A percentile compares a stretch with the other conserved stretches of the same genome.
phyloP scores from a whole-genome alignment of 2,329 filamentous ascomycete genomes.

The Exophiala oligosperma region DNA sequence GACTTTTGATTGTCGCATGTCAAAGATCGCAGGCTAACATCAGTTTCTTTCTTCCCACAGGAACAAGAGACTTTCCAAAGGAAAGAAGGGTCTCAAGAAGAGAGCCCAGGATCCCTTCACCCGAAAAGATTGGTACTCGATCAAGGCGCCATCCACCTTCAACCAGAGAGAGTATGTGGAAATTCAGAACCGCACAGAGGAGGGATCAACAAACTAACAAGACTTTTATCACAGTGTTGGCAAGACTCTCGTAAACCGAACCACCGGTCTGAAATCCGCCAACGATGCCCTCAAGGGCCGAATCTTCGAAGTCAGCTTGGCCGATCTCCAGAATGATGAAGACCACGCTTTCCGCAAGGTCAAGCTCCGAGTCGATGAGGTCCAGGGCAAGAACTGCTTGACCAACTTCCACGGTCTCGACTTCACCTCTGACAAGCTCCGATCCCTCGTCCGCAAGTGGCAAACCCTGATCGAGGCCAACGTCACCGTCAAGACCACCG shows the following conservation, averaged over 20 bases:
- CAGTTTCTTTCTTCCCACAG: slow-evolving; percentile 42
- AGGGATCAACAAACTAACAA: slow-evolving; percentile 22
- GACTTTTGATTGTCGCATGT: not conserved
- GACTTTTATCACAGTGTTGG: slow-evolving; percentile 72
- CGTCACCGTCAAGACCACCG: slow-evolving; percentile 99
- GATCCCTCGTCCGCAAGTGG: slow-evolving; percentile 99
- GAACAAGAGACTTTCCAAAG: slow-evolving; percentile 99
- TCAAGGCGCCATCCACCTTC: slow-evolving; percentile 98
- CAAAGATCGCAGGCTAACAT: slow-evolving; percentile 2
- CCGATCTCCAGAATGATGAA: slow-evolving; percentile 99
- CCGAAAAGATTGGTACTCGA: slow-evolving; percentile 98
- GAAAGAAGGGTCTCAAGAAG: slow-evolving; percentile 99
- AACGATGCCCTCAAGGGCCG: slow-evolving; percentile 99
- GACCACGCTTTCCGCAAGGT: slow-evolving; percentile 99
- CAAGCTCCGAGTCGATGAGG: slow-evolving; percentile 96
- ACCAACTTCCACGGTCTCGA: slow-evolving; percentile 99
- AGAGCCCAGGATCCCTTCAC: slow-evolving; percentile 96
- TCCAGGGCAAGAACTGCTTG: slow-evolving; percentile 99
- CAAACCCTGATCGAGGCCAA: slow-evolving; percentile 99
- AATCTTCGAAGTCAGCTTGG: slow-evolving; percentile 97
- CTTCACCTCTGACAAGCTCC: slow-evolving; percentile 99
- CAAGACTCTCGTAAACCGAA: slow-evolving; percentile 99
- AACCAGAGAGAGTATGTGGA: slow-evolving; percentile 86
- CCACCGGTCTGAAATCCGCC: slow-evolving; percentile 99
- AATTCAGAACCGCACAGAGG: slow-evolving; percentile 23